Base-by-base conservation (phyloP, 768 basidiomycete species). In the Cantharellus anzutake region DNA sequence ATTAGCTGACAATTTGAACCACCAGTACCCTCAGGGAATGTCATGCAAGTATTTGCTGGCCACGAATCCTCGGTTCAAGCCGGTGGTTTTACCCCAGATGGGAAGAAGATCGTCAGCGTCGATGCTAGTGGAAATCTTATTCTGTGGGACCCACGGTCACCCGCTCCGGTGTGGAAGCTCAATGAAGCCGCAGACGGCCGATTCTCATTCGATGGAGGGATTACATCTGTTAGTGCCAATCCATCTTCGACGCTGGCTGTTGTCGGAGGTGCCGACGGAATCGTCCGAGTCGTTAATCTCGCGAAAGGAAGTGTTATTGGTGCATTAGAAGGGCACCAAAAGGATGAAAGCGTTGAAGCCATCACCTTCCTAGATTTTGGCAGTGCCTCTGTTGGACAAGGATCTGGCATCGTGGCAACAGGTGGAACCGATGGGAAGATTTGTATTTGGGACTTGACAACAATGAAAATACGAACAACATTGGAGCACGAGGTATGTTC, bases 31-130 rank as follows among this genome's bases (percentile, higher is more conserved):
- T 86, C 85, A 3, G 96, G 96, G 50, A 86, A 80, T 64, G 93
- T 84, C 57, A 93, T 99, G 86, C 86, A 92, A 67, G 93, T 98
- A 4, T 89, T 98, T 65, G 85, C 88, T 2, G 90, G 90, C 0
- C 96, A 99, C 70, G 81, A 80, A 0, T 80, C 84, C 3, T 71
- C 91, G 3, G 83, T 91, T 3, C 83, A 87, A 53, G 84, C 85
- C 61, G 93, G 94, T 52, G 78, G 83, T 64, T 98, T 94, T 71
- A 92, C 90, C 0, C 89, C 93, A 5, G 88, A 92, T 69, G 92
- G 88, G 82, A 93, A 93, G 75, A 78, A 83, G 61, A 86, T 99
- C 62, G 71, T 97, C 35, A 89, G 93, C 5, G 86, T 87, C 4
- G 87, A 87, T 63, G 80, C 79, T 34, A 84, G 87, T 61, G 88